Conservation (phyloP, 108 stramenopile genomes). For the Fragilariopsis cylindrus region DNA sequence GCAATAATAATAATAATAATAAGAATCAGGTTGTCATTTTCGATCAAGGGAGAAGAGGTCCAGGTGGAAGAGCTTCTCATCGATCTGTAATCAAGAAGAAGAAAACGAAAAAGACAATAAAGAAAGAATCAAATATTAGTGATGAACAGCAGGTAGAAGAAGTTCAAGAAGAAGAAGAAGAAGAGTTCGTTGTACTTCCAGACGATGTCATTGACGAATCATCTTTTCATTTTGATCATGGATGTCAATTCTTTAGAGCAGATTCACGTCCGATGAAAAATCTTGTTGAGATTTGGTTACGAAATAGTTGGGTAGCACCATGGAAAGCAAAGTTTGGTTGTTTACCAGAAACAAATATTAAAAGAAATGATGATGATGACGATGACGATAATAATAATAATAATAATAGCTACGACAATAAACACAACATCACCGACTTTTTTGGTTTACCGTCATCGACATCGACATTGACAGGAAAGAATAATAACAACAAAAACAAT, state of each 20-base stretch:
- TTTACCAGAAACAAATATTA: background rate
- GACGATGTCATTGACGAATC: slow-evolving; percentile 6
- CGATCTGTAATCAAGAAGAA: slow-evolving; percentile 17
- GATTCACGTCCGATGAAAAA: slow-evolving; percentile 43
- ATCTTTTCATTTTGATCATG: slow-evolving; percentile 53
- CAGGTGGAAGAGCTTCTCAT: slow-evolving; percentile 57
- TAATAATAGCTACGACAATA: background rate
- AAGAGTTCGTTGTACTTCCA: slow-evolving; percentile 1
- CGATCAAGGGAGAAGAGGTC: slow-evolving; percentile 67
- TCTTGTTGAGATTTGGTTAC: slow-evolving; percentile 38
- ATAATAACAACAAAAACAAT: background rate
- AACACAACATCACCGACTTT: slow-evolving; percentile 38
- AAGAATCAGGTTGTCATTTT: slow-evolving; percentile 38
- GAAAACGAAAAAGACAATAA: background rate
- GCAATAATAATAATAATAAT: background rate
- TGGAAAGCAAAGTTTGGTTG: slow-evolving; percentile 56
- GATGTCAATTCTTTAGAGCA: slow-evolving; percentile 71
- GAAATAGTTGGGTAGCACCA: slow-evolving; percentile 31
- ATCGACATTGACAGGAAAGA: background rate
- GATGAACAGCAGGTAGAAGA: background rate
- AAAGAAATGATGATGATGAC: background rate
- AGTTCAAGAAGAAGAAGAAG: background rate
- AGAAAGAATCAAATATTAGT: background rate
- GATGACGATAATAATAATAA: too few relatives aligned
- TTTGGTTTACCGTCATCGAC: slow-evolving; percentile 53